phyloP scores from a whole-genome alignment of 495 filamentous ascomycete species.

The Podospora pseudocomata region DNA sequence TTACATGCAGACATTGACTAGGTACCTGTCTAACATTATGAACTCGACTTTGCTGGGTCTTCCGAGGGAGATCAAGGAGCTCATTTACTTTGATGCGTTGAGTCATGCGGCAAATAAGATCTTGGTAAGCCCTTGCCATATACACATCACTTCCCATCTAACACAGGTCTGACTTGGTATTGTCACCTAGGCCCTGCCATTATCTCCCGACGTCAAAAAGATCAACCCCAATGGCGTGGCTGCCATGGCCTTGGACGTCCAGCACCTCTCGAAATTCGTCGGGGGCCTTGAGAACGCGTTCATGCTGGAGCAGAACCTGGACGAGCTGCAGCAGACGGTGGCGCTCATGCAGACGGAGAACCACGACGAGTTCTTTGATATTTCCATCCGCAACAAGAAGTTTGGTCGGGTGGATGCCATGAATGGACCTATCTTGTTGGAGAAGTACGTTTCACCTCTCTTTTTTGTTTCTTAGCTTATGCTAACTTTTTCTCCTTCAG shows the following conservation, averaged over 20 bases:
- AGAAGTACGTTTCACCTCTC: slow-evolving; percentile 59
- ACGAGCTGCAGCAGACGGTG: slow-evolving; percentile 89
- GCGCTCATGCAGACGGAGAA: slow-evolving; percentile 80
- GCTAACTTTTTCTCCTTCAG: slow-evolving; percentile 30
- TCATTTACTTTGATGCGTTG: slow-evolving; percentile 96
- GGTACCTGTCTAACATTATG: slow-evolving; percentile 96
- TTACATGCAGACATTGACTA: slow-evolving; percentile 91
- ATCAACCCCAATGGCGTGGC: slow-evolving; percentile 85
- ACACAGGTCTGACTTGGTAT: slow-evolving; percentile 12
- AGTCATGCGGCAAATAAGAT: slow-evolving; percentile 86
- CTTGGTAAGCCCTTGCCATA: slow-evolving; percentile 49
- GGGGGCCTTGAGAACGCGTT: slow-evolving; percentile 70
- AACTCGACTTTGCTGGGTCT: slow-evolving; percentile 85
- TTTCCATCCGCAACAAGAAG: slow-evolving; percentile 79
- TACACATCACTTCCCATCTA: slow-evolving; percentile 5
- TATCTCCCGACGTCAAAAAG: slow-evolving; percentile 70
- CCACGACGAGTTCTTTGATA: slow-evolving; percentile 91
- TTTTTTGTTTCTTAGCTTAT: neutral
- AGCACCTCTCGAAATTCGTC: slow-evolving; percentile 80
- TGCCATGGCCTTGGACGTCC: slow-evolving; percentile 75
- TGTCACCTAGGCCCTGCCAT: slow-evolving; percentile 61
- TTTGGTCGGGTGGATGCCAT: slow-evolving; percentile 88
- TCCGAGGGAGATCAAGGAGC: slow-evolving; percentile 89
- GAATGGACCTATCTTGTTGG: slow-evolving; percentile 78
- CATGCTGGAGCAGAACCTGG: slow-evolving; percentile 78